Base-by-base conservation (phyloP, 2,329 filamentous ascomycete species). In the Pseudogymnoascus sp. region DNA sequence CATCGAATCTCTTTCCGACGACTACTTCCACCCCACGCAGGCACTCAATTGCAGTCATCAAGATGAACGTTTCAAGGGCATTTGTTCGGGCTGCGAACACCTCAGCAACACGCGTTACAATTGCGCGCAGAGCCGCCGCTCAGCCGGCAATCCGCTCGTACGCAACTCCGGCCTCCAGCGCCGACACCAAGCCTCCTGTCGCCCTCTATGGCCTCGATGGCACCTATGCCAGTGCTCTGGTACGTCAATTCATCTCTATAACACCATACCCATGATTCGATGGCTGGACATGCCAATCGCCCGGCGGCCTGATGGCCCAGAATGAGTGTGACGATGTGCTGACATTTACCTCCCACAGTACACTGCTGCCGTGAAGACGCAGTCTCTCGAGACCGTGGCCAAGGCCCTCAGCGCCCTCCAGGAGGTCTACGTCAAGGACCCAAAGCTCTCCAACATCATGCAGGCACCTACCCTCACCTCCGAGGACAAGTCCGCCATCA, bases 191-290 rank as follows among this genome's bases (percentile, higher is more conserved):
- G 83, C 87, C 93, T 73, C 94, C 94, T 70, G 83, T 97, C 75
- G 85, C 92, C 73, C 85, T 99, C 75, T 99, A 91, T 80, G 94
- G 94, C 72, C 82, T 99, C 75, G 94, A 97, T 79, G 94, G 94
- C 79, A 97, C 93, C 76, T 99, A 99, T 82, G 94, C 94, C 77
- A 92, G 89, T 81, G 94, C 94, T 82, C 84, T 99, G 87, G 94
- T 99, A 93, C 77, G 91, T 77, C 64, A 62, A 60, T 62, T 40
- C 14, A 56, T 56, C 28, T 35, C 50, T 56, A 56, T 56, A 56
- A 56, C 8, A 21, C n/a, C 6, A 4, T 21, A 35, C 16, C 3
- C 1, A 21, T 56, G 25, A 56, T 14, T 0, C 28, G 3, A 12
- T 14, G 28, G 28, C n/a, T 56, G 4, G 28, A 1, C 2, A 56